phyloP scores from a whole-genome alignment of 2,329 filamentous ascomycete genomes.

The Aspergillus aculeatinus region DNA sequence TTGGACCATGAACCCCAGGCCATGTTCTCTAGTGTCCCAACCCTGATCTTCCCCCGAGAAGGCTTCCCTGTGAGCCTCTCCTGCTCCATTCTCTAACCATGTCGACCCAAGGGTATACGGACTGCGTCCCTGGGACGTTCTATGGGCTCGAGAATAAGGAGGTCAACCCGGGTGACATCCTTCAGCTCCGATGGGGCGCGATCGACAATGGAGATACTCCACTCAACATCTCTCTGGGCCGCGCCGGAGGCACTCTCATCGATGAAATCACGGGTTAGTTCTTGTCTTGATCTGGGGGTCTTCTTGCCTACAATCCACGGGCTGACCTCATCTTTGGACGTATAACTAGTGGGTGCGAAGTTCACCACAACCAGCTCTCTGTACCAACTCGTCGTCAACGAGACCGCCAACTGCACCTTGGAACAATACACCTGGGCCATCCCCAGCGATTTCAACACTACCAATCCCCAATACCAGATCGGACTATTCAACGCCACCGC shows the following conservation, averaged over 20 bases:
- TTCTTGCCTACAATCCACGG: background rate
- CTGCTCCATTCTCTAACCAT: background rate
- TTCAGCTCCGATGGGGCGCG: slow-evolving; percentile 9
- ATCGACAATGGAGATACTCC: slow-evolving; percentile 6
- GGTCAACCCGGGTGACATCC: slow-evolving; percentile 1
- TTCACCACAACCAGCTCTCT: slow-evolving; percentile 5
- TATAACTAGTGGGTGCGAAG: background rate
- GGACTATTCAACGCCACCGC: slow-evolving; percentile 11
- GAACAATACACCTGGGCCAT: slow-evolving; percentile 15
- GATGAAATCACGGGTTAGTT: slow-evolving; percentile 5
- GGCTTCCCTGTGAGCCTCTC: background rate
- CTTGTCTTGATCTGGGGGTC: background rate
- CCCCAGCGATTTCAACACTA: slow-evolving; percentile 10
- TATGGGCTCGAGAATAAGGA: slow-evolving; percentile 7
- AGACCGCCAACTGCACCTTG: slow-evolving; percentile 16
- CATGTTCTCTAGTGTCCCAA: background rate
- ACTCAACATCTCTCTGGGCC: slow-evolving; percentile 7
- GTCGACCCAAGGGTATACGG: slow-evolving; percentile 8
- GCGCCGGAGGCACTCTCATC: slow-evolving; percentile 1
- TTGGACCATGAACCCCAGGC: background rate
- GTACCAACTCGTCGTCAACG: slow-evolving; percentile 6
- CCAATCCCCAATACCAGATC: slow-evolving; percentile 10
- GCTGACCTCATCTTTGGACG: background rate
- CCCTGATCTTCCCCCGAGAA: background rate
- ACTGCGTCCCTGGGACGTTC: slow-evolving; percentile 7